phyloP scores from a whole-genome alignment of 305 asterid genomes.

The Fraxinus dipetala region DNA sequence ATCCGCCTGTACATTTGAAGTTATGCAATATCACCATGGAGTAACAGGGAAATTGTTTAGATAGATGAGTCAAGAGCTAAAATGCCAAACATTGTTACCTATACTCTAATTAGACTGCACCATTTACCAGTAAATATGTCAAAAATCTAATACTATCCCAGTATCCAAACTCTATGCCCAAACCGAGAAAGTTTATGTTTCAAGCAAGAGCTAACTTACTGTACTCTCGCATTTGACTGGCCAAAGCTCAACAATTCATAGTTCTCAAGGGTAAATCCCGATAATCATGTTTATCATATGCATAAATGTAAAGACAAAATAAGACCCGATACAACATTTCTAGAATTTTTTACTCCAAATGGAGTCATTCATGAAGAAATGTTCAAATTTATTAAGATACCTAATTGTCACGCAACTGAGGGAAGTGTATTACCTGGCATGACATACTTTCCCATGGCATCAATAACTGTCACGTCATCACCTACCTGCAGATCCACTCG shows the following conservation, averaged over 20 bases:
- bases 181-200: not conserved
- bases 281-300: not conserved
- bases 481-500: slow-evolving; percentile 58
- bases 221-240: not conserved
- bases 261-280: not conserved
- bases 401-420: slow-evolving; percentile 12
- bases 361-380: not conserved
- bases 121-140: not conserved
- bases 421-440: slow-evolving; percentile 77
- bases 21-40: not conserved
- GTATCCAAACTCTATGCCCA: not conserved
- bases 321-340: not conserved
- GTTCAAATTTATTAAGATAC: not conserved
- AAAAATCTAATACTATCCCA: not conserved
- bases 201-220: not conserved
- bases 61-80: not conserved
- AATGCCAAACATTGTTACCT: not conserved
- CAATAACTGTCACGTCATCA: slow-evolving; percentile 69
- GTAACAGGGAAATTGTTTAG: not conserved
- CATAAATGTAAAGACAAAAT: not conserved
- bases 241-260: not conserved
- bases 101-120: not conserved
- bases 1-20: not conserved
- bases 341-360: not conserved
- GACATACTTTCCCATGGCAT: slow-evolving; percentile 91